Conservation (phyloP, 2,329 filamentous ascomycete species). For the Colletotrichum chrysophilum region DNA sequence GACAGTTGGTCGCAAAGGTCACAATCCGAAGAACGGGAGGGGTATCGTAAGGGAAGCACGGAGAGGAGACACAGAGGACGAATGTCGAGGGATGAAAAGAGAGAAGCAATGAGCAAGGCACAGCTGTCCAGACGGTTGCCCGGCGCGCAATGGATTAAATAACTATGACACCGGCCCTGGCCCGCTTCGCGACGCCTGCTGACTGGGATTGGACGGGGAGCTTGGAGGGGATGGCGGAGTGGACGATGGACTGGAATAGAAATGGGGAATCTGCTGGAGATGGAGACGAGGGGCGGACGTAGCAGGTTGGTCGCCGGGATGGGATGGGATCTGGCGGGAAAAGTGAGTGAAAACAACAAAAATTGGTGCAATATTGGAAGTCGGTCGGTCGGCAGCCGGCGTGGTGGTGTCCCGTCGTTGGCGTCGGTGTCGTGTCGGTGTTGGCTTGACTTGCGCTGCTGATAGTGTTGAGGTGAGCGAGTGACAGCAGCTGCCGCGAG, state of each 20-base stretch:
- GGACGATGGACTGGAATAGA: neutral
- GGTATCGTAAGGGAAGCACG: neutral
- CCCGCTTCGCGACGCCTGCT: neutral
- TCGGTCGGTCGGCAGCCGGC: neutral
- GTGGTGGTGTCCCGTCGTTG: neutral
- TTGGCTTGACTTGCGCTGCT: neutral
- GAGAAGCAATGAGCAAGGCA: neutral
- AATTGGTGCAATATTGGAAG: neutral
- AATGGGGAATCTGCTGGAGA: neutral
- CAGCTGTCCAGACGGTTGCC: neutral
- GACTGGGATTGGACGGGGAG: conserved; percentile 7
- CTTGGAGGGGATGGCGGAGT: neutral
- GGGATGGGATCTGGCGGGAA: neutral
- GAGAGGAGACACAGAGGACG: neutral
- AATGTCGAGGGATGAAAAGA: neutral
- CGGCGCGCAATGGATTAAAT: conserved; percentile 13
- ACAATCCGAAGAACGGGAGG: neutral
- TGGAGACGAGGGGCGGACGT: neutral
- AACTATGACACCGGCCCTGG: neutral
- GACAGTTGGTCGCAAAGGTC: neutral
- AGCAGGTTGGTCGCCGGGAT: neutral
- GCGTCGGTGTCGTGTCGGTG: neutral
- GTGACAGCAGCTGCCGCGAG: neutral
- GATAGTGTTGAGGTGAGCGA: neutral
- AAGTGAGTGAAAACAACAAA: neutral